Base-by-base conservation (phyloP, 2,329 filamentous ascomycete species). In the Fusarium nygamai region DNA sequence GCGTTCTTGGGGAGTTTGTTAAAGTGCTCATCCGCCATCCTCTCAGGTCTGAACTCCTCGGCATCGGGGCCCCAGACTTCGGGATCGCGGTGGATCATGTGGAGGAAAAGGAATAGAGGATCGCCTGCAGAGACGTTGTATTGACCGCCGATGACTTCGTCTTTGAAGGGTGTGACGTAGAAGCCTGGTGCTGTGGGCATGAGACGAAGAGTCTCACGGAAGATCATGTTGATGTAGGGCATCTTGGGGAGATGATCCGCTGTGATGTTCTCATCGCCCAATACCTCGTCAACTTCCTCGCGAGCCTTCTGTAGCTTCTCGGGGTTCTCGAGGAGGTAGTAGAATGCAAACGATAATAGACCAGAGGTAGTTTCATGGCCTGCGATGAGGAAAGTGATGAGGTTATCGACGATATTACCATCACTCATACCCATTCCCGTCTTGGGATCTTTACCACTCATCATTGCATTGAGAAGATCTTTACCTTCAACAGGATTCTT, bases 171-270 rank as follows among this genome's bases (percentile, higher is more conserved):
- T 1, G 66, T 61, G 8, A 69, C 36, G 14, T 17, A 24, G 31
- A 48, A 69, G 0, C 66, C 66, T 14, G 66, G 66, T 0, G 66
- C 66, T 0, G 66, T 69, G 6, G 64, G 66, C 66, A 69, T 63
- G 2, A 69, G 31, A 6, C 66, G 66, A 6, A 69, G 64, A 4
- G 66, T 56, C 16, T 69, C 66, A 22, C 66, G 36, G 22, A 69
- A 22, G 41, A 69, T 24, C 64, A 63, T 68, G 36, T 22, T 63
- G 27, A 69, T 48, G 17, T 69, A 68, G 6, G 47, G 56, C 56
- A 68, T 54, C 31, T 48, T 69, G 27, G 47, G 19, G 0, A 69
- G 31, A 50, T 68, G 47, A 13, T 69, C 64, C 2, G 51, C 54
- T 0, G 57, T 63, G 3, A 69, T n/a, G 4, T 4, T 19, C 1